Evolutionary conservation across 176 grass and related monocot species (phyloP), one percentile per base, ranked within the genome.

Genomic region (Pontederia paniculata): DNA sequence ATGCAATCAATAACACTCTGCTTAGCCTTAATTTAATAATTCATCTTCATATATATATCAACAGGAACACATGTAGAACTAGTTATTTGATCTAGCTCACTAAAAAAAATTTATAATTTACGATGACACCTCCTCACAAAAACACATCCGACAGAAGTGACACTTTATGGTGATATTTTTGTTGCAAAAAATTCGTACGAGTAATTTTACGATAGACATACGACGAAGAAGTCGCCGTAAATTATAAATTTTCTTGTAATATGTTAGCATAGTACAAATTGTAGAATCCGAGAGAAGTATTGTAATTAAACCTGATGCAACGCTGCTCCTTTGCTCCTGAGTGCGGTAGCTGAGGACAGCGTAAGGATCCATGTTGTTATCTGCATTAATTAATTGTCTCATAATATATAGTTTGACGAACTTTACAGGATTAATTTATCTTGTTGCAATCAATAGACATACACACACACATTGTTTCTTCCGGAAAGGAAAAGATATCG

Each of bases 311-410:
- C 93, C 83, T 42, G 71, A 50, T 82, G 86, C 86, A 44, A 98
- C 69, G 41, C 83, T 91, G 69, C 93, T 98, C 55, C 57, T 91
- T 72, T 98, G 83, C 69, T 98, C 93, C 52, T 98, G 93, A 28
- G 93, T 78, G 46, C 83, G 78, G 75, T 75, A 91, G 74, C 50
- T 77, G 9, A 98, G 57, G 67, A 91, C 45, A 43, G 80, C 86
- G 31, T 91, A 98, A 0, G 93, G 93, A 69, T 98, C 93, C 87
- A 98, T 98, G 15, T 77, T 88, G 54, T 75, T 17, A 0, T 10
- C 64, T 41, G 12, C 13, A 52, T 14, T 22, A 28, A 13, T 9
- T 17, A 20, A 17, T 18, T 6, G 21, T 2, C 45, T 45, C 42
- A 45, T 5, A 41, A 47, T 5, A 21, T 12, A 31, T 2, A 31